Percentiles rank a stretch among this genome's conserved stretches.
These are phyloP conservation scores for Mortierella sp. DNA, from an alignment of 371 early-diverging fungal genomes.

Conservation along the genomic window DNA sequence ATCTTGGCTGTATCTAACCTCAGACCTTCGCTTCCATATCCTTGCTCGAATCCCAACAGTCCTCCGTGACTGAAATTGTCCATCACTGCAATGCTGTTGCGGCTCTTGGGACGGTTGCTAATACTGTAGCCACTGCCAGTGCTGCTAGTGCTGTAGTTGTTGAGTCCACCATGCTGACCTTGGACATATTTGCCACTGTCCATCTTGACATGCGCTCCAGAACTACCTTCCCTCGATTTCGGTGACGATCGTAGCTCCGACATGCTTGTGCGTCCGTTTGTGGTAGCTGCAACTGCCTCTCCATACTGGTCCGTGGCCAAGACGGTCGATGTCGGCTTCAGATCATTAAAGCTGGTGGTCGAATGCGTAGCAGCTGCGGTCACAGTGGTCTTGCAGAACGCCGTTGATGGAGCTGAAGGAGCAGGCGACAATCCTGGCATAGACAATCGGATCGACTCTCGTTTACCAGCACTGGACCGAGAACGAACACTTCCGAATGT, in stretches of 20 bases:
- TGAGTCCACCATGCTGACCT: constrained; percentile 4
- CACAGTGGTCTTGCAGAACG: constrained; percentile 42
- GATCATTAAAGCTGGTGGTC: constrained; percentile 14
- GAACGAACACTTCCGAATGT: constrained; percentile 26
- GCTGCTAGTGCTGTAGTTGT: constrained; percentile 13
- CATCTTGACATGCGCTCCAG: constrained; percentile 24
- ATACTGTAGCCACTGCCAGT: constrained; percentile 1
- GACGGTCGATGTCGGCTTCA: constrained; percentile 19
- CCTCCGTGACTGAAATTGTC: constrained; percentile 25
- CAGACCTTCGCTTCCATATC: constrained; percentile 9
- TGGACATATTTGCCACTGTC: constrained; percentile 44
- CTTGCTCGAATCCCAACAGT: constrained; percentile 9
- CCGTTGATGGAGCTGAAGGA: constrained; percentile 44
- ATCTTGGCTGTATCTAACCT: not conserved
- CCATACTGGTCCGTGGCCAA: constrained; percentile 8
- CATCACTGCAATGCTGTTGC: not conserved
- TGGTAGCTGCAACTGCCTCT: not conserved
- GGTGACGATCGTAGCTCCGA: not conserved
- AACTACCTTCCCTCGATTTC: constrained; percentile 2
- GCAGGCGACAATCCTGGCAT: constrained; percentile 29
- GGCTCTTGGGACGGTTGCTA: not conserved
- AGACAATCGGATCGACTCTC: constrained; percentile 13
- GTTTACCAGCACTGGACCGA: constrained; percentile 7
- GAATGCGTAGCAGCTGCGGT: constrained; percentile 26
- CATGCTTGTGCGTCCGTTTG: not conserved